Evolutionary conservation across 2,329 filamentous ascomycete genomes (phyloP).

Genomic region (Fusarium sp.): DNA sequence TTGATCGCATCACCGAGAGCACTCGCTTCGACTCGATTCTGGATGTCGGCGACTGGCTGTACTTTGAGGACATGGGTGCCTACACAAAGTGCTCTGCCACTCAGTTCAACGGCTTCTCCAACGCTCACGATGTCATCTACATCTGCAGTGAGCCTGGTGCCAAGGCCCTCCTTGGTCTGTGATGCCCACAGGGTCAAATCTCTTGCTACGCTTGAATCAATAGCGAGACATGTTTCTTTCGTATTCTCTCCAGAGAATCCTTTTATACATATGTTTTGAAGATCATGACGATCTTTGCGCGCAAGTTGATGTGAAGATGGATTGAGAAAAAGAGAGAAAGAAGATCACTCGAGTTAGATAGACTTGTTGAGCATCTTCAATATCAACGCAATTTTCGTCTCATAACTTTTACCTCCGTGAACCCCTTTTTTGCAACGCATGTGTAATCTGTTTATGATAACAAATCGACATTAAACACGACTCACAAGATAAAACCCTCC

Average conservation of each 20-base stretch:
- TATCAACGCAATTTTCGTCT: slow-evolving; percentile 3
- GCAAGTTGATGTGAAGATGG: not conserved
- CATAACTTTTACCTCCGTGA: not conserved
- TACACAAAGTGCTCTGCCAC: slow-evolving; percentile 99
- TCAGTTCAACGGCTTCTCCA: slow-evolving; percentile 96
- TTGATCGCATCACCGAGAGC: slow-evolving; percentile 90
- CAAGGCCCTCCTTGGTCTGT: slow-evolving; percentile 71
- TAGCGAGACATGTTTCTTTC: slow-evolving; percentile 34
- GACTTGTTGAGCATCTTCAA: slow-evolving; percentile 2
- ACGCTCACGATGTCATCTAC: slow-evolving; percentile 93
- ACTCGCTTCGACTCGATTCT: slow-evolving; percentile 81
- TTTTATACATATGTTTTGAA: slow-evolving; percentile 31
- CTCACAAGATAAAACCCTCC: not conserved
- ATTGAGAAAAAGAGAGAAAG: not conserved
- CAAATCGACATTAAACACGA: not conserved
- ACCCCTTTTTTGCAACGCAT: not conserved
- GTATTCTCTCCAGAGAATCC: slow-evolving; percentile 27
- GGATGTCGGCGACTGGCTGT: slow-evolving; percentile 96
- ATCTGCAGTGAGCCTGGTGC: slow-evolving; percentile 94
- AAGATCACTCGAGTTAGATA: slow-evolving; percentile 24
- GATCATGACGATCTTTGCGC: not conserved
- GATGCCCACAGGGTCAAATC: not conserved
- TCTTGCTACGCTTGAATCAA: not conserved
- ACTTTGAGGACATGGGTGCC: slow-evolving; percentile 98
- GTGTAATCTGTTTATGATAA: not conserved